These are phyloP conservation scores for Diplodia intermedia DNA, from an alignment of 2,329 filamentous ascomycete species.

Conservation along the genomic window DNA sequence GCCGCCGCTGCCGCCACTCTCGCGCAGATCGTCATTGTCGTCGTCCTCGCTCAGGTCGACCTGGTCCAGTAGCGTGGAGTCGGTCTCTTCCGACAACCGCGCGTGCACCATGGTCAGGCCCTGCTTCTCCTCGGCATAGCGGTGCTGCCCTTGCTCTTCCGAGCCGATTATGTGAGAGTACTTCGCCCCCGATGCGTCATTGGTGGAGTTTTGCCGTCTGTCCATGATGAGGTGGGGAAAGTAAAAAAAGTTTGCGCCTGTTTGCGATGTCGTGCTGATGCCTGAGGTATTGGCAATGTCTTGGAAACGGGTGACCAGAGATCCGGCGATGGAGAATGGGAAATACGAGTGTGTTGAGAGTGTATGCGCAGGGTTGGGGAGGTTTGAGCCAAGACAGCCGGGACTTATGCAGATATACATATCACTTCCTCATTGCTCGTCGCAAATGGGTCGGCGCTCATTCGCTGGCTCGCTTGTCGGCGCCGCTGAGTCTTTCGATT, in stretches of 20 bases:
- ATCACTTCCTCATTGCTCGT: not conserved
- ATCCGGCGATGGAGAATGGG: not conserved
- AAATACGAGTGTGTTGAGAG: conserved; percentile 2
- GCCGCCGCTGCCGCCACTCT: not conserved
- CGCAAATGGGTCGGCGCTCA: not conserved
- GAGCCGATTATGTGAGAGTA: conserved; percentile 20
- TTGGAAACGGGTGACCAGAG: not conserved
- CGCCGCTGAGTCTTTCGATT: not conserved
- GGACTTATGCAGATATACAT: conserved; percentile 22
- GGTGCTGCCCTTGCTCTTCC: conserved; percentile 3
- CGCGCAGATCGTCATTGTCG: not conserved
- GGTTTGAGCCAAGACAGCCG: conserved; percentile 12
- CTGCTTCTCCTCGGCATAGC: conserved; percentile 20
- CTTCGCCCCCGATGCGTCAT: not conserved
- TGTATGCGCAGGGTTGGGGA: conserved; percentile 8
- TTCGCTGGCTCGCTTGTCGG: not conserved
- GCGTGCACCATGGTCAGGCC: conserved; percentile 6
- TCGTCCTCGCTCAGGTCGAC: conserved; percentile 19
- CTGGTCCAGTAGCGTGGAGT: conserved; percentile 17
- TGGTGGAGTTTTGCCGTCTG: conserved; percentile 10
- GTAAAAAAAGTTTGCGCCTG: too few species aligned
- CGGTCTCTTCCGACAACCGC: conserved; percentile 25
- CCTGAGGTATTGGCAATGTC: conserved; percentile 23
- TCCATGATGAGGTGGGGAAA: conserved; percentile 2
- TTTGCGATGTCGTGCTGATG: conserved; percentile 7